These are phyloP conservation scores for Ocimum tenuiflorum DNA, from an alignment of 257 asterid species.

Conservation along the genomic window DNA sequence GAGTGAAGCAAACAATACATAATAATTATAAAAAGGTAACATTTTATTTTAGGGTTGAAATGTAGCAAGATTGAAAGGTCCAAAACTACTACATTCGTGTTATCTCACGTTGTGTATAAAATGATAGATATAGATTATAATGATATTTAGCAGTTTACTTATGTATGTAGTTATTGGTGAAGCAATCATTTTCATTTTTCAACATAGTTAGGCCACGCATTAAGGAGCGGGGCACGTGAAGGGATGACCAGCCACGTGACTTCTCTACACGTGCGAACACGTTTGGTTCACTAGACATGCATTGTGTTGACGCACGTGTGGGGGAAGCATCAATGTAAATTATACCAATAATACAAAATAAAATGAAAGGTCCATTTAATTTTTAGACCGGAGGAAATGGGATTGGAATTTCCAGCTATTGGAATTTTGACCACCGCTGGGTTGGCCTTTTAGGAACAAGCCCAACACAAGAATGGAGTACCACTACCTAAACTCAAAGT, in stretches of 20 bases:
- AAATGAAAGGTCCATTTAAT: neutral
- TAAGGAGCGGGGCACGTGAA: conserved; percentile 43
- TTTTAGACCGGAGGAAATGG: conserved; percentile 2
- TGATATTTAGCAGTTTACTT: too few species aligned
- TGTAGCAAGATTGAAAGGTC: too few species aligned
- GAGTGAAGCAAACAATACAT: too few species aligned
- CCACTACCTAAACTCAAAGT: conserved; percentile 1
- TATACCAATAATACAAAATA: neutral
- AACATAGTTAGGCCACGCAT: conserved; percentile 25
- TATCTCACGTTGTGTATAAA: too few species aligned
- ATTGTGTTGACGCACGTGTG: conserved; percentile 46
- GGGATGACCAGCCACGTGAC: conserved; percentile 37
- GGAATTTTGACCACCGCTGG: conserved; percentile 34
- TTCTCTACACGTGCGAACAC: conserved; percentile 47
- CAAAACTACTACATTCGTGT: too few species aligned
- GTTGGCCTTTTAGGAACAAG: conserved; percentile 25
- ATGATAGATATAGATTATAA: too few species aligned
- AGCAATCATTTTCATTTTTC: neutral
- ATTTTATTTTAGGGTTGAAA: too few species aligned
- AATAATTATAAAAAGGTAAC: too few species aligned
- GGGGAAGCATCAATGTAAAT: conserved; percentile 38
- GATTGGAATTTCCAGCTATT: conserved; percentile 38
- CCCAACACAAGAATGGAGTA: conserved; percentile 21
- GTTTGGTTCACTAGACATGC: conserved; percentile 31
- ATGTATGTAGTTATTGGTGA: too few species aligned